These are phyloP conservation scores for Exophiala sp. DNA, from an alignment of 2,329 filamentous ascomycete genomes.

Conservation along the genomic window DNA sequence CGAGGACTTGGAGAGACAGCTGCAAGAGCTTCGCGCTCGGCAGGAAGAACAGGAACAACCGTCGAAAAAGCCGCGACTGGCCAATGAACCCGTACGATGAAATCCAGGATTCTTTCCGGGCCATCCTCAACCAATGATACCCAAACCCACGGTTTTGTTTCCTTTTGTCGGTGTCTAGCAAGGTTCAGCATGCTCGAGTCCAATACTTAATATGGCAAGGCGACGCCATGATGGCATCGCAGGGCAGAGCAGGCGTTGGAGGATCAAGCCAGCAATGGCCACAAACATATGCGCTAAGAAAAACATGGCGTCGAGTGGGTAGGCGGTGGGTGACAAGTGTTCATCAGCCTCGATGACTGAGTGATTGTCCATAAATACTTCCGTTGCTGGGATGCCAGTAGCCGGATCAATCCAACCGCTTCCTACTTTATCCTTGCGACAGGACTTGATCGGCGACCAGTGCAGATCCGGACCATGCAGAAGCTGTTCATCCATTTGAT, in stretches of 20 bases:
- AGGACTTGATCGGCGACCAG: too few relatives aligned
- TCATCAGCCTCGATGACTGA: neutral
- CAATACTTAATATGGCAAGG: slow-evolving; percentile 5
- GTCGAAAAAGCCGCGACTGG: slow-evolving; percentile 24
- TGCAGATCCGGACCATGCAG: too few relatives aligned
- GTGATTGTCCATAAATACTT: too few relatives aligned
- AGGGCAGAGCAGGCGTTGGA: neutral
- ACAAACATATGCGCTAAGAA: neutral
- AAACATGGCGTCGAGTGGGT: neutral
- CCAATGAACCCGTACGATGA: slow-evolving; percentile 11
- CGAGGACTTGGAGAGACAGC: slow-evolving; percentile 64
- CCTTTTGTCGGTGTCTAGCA: neutral
- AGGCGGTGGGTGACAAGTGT: neutral
- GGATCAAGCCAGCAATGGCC: neutral
- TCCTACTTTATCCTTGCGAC: too few relatives aligned
- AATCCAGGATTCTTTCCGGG: slow-evolving; percentile 4
- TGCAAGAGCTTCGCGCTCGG: slow-evolving; percentile 34
- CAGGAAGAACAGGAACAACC: slow-evolving; percentile 20
- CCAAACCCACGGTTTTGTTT: slow-evolving; percentile 20
- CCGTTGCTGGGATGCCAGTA: too few relatives aligned
- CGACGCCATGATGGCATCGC: neutral
- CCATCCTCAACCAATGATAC: slow-evolving; percentile 21
- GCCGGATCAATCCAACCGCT: too few relatives aligned
- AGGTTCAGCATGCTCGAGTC: slow-evolving; percentile 1
- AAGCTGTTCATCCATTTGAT: too few relatives aligned